Conservation (phyloP, 176 grass and related monocot genomes). For the Lolium rigidum region DNA sequence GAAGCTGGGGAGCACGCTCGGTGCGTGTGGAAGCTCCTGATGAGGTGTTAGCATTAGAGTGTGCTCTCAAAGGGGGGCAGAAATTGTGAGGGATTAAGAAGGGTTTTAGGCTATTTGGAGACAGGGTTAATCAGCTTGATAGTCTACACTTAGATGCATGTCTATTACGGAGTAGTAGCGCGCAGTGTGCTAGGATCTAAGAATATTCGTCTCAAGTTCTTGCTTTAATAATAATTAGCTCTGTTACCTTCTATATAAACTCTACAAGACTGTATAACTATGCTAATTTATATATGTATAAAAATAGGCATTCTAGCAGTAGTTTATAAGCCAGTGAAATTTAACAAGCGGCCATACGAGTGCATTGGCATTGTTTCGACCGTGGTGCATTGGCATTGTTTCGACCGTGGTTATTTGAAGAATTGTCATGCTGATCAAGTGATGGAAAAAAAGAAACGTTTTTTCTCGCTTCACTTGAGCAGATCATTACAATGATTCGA, state of each 20-base stretch:
- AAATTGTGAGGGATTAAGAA: conserved; percentile 18
- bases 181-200: background rate
- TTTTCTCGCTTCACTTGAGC: no score
- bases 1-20: conserved; percentile 57
- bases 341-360: no score
- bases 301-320: no score
- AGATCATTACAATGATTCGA: no score
- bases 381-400: no score
- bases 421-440: no score
- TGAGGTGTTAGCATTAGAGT: background rate
- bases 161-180: background rate
- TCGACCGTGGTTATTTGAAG: no score
- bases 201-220: conserved; percentile 15
- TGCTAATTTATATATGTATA: background rate
- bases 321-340: no score
- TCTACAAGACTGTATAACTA: background rate
- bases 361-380: no score
- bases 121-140: conserved; percentile 2
- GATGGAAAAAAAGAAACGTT: no score
- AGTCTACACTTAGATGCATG: background rate
- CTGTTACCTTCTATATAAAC: background rate
- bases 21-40: conserved; percentile 57
- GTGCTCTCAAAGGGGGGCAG: conserved; percentile 19
- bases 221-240: background rate
- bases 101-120: conserved; percentile 28